Base-by-base conservation (phyloP, 768 basidiomycete genomes). In the Hysterangium stoloniferum region DNA sequence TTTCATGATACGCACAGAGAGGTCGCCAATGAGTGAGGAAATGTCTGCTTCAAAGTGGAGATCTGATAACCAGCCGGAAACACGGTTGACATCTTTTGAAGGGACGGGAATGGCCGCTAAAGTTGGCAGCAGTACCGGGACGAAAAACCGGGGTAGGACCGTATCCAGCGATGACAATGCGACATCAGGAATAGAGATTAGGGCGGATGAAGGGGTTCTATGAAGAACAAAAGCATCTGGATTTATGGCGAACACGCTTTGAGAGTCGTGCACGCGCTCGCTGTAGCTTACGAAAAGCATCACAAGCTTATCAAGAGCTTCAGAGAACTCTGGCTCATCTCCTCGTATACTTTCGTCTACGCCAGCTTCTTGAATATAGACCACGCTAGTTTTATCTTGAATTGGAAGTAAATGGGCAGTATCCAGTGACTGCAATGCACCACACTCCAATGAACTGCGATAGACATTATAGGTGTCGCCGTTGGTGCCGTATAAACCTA, bases 61-160 rank as follows among this genome's bases (percentile, higher is more conserved):
- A 8, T 68, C 63, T 2, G 67, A 58, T 24, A 90, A 75, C 54
- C 89, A 70, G 15, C 72, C 62, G 45, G 75, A 70, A 35, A 91
- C 72, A 53, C 75, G 74, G 4, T 74, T 67, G 27, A 80, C 61
- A 15, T 80, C 77, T 6, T 73, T 60, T 13, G 71, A 55, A 1
- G 82, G 78, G 19, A 92, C 82, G 20, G 84, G 75, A 15, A 74
- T 54, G 59, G 73, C 75, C 0, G 74, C 41, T 3, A 73, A 56
- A 4, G 61, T 42, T 2, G 86, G 81, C 9, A 93, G 65, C 1
- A 79, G 69, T 13, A 77, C 77, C 6, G 84, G 75, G 55, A 79
- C 86, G 78, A 86, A 86, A 68, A 78, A 83, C 12, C 70, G 73
- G 1, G 87, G 90, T n/a, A 89, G 71, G 55, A 77, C 58, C 8